Evolutionary conservation across 2,329 filamentous ascomycete species (phyloP), one percentile per base, ranked within the genome.

Genomic region (Zasmidium cellare): DNA sequence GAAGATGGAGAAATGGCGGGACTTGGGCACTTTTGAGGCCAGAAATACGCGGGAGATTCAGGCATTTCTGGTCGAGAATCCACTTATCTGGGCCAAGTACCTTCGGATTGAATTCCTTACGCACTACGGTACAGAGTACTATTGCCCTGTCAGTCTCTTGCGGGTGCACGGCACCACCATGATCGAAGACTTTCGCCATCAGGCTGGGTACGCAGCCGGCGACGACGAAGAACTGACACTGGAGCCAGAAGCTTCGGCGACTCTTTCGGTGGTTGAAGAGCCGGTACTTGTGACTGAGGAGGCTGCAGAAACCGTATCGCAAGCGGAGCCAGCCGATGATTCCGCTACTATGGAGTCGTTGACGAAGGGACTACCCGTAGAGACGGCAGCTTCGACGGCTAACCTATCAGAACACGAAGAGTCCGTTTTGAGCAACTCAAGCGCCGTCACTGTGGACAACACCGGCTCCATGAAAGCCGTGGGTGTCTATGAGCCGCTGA

Each of bases 41-140:
- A 85, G 90, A 53, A 99, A 99, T 71, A 91, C 91, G 9, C 87
- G 94, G 53, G 92, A 96, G 65, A 91, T 99, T 31, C 94, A 99
- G 74, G 88, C 94, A 0, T 99, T 99, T 70, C 77, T 96, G 14
- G 84, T 99, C n/a, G 87, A 94, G 67, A 94, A 97, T 67, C 92
- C 94, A 1, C 86, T 94, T 61, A 97, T 97, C 49, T 99, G 92
- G 89, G 92, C 94, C 46, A 87, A 93, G 63, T 99, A 97, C 75
- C 76, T 99, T 45, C 86, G 91, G 22, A 86, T 99, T 58, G 94
- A 99, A 71, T 94, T 97, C 63, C 74, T 97, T 50, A 91, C 87
- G 3, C 93, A 99, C 72, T 99, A 93, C 72, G 94, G 94, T 9
- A 96, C 92, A 67, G 94, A 99, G 72, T 99, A 90, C 72, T 99